A percentile compares a stretch with the other conserved stretches of the same genome.
phyloP scores from a whole-genome alignment of 441 rosid genomes.

The Raphanus hybrid region DNA sequence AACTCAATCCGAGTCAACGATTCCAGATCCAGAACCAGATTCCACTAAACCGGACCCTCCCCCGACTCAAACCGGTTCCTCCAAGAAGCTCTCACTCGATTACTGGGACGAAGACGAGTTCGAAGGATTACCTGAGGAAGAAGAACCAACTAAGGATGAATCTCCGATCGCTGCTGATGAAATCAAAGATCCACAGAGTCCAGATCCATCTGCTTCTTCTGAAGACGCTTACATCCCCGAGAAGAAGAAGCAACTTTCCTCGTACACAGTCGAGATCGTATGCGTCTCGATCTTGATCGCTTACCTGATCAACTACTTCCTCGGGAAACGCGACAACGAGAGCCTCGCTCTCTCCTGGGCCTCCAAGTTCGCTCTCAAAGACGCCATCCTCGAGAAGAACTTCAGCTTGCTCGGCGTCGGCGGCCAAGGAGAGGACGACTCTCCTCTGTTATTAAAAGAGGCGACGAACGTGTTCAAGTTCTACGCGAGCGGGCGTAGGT shows the following conservation, averaged over 20 bases:
- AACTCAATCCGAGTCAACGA: conserved; percentile 58
- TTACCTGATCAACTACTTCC: conserved; percentile 75
- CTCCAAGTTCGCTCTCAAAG: conserved; percentile 75
- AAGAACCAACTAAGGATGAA: conserved; percentile 21
- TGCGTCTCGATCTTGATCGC: conserved; percentile 69
- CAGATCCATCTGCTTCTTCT: conserved; percentile 29
- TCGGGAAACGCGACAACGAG: conserved; percentile 89
- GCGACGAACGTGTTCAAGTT: conserved; percentile 88
- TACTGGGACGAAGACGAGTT: conserved; percentile 99
- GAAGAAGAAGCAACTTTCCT: conserved; percentile 48
- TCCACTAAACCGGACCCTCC: conserved; percentile 30
- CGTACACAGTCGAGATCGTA: conserved; percentile 65
- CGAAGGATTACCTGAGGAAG: conserved; percentile 74
- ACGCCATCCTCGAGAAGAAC: conserved; percentile 80
- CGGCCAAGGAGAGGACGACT: conserved; percentile 65
- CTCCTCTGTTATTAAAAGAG: conserved; percentile 86
- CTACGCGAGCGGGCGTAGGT: conserved; percentile 95
- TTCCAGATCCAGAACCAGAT: conserved; percentile 42
- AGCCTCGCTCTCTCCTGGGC: conserved; percentile 93
- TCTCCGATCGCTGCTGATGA: conserved; percentile 16
- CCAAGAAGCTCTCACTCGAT: conserved; percentile 57
- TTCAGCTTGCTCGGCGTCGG: conserved; percentile 91
- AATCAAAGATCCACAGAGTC: too few species aligned
- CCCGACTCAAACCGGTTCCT: conserved; percentile 38
- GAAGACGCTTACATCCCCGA: conserved; percentile 27